phyloP scores from a whole-genome alignment of 164 flowering plant species.

The Magnolia kwangsiensis region DNA sequence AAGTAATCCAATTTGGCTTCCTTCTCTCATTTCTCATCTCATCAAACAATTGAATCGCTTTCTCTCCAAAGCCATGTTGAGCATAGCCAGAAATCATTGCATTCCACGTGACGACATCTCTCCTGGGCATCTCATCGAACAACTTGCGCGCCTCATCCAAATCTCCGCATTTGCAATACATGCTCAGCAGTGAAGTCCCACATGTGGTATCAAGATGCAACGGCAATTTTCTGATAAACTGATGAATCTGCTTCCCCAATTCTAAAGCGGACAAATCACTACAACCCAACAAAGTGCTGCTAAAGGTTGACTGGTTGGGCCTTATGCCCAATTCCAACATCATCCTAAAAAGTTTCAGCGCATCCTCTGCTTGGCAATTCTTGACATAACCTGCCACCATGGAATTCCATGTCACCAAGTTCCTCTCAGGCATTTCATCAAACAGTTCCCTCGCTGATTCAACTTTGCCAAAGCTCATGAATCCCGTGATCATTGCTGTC shows the following conservation, averaged over 20 bases:
- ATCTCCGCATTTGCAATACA: constrained; percentile 35
- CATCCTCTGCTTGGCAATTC: constrained; percentile 22
- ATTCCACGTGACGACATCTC: constrained; percentile 24
- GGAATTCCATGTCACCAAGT: constrained; percentile 30
- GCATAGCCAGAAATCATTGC: constrained; percentile 28
- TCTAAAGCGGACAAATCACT: constrained; percentile 24
- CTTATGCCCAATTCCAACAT: constrained; percentile 14
- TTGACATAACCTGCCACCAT: constrained; percentile 32
- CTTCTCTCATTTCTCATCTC: constrained; percentile 15
- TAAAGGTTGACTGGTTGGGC: constrained; percentile 23
- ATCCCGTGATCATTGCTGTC: constrained; percentile 30
- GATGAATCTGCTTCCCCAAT: constrained; percentile 31
- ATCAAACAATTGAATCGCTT: constrained; percentile 23
- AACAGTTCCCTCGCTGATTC: constrained; percentile 19
- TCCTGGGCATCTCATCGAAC: constrained; percentile 14
- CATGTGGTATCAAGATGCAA: constrained; percentile 17
- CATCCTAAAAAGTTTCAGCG: constrained; percentile 23
- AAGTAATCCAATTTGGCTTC: constrained; percentile 30
- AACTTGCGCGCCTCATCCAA: constrained; percentile 22
- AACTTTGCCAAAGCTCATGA: constrained; percentile 21
- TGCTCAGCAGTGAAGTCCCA: constrained; percentile 25
- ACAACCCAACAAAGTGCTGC: constrained; percentile 28
- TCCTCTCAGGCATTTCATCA: constrained; percentile 21
- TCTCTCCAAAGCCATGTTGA: constrained; percentile 26
- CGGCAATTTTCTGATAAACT: constrained; percentile 16